Conservation (phyloP, 2,329 filamentous ascomycete species). For the Fonsecaea pugnacius region DNA sequence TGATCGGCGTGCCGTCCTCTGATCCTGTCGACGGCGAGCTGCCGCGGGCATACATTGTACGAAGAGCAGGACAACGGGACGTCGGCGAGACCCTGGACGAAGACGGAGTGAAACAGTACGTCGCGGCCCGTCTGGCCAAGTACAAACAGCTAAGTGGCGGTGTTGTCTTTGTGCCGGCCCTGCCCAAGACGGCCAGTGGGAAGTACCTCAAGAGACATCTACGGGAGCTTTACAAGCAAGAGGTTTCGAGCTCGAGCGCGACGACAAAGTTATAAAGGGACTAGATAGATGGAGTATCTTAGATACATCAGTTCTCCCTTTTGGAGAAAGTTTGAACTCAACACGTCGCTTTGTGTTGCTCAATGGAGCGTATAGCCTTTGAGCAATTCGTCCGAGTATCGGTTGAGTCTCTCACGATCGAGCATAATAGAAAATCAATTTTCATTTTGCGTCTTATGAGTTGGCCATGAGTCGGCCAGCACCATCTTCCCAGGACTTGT, state of each 20-base stretch:
- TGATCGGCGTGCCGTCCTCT: constrained; percentile 50
- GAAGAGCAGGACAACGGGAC: constrained; percentile 40
- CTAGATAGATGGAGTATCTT: neutral
- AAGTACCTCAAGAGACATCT: constrained; percentile 47
- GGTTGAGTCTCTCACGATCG: too few species aligned
- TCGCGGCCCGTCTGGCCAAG: constrained; percentile 55
- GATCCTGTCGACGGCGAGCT: constrained; percentile 26
- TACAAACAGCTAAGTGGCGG: constrained; percentile 65
- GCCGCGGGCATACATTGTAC: constrained; percentile 37
- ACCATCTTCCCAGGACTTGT: too few species aligned
- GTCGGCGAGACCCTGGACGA: constrained; percentile 46
- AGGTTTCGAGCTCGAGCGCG: neutral
- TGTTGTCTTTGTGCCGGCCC: constrained; percentile 53
- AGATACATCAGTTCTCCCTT: neutral
- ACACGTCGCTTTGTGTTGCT: too few species aligned
- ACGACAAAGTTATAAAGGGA: neutral
- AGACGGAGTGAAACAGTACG: constrained; percentile 48
- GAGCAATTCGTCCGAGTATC: too few species aligned
- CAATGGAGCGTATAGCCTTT: too few species aligned
- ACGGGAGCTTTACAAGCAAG: constrained; percentile 19
- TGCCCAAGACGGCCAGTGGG: constrained; percentile 56
- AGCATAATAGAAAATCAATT: too few species aligned
- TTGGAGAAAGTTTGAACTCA: too few species aligned
- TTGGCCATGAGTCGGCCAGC: too few species aligned
- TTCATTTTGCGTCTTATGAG: too few species aligned